phyloP scores from a whole-genome alignment of 1,284 basidiomycete species.

The Schizophyllum commune region DNA sequence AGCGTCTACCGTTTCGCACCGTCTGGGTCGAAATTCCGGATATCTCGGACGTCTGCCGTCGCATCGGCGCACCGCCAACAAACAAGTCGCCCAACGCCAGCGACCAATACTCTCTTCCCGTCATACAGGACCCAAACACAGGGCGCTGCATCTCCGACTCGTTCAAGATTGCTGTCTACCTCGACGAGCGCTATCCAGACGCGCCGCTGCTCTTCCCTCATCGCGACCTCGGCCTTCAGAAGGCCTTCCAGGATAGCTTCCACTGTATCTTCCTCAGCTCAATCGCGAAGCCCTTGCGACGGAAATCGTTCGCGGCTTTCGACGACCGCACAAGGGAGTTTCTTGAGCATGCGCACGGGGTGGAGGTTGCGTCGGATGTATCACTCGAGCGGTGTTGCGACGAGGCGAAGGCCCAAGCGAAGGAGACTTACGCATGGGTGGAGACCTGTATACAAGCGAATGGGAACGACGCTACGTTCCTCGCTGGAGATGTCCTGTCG shows the following conservation, averaged over 20 bases:
- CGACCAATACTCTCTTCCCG: constrained; percentile 15
- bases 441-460: constrained; percentile 6
- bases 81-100: constrained; percentile 7
- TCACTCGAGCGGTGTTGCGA: constrained; percentile 20
- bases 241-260: constrained; percentile 19
- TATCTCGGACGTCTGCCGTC: constrained; percentile 19
- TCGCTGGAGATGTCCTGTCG: constrained; percentile 16
- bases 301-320: constrained; percentile 28
- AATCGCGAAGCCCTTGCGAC: constrained; percentile 19
- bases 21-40: constrained; percentile 24
- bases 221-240: constrained; percentile 21
- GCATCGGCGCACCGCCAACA: constrained; percentile 20
- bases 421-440: constrained; percentile 23
- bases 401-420: constrained; percentile 22
- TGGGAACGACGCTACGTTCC: constrained; percentile 10
- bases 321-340: constrained; percentile 22
- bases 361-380: constrained; percentile 23
- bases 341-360: constrained; percentile 26
- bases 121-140: constrained; percentile 22
- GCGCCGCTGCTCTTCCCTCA: constrained; percentile 21
- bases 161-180: constrained; percentile 33
- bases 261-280: constrained; percentile 11
- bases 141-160: constrained; percentile 31
- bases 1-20: constrained; percentile 20
- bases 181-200: constrained; percentile 37